Evolutionary conservation across 371 early-diverging fungal species (phyloP).

Genomic region (Apophysomyces variabilis): DNA sequence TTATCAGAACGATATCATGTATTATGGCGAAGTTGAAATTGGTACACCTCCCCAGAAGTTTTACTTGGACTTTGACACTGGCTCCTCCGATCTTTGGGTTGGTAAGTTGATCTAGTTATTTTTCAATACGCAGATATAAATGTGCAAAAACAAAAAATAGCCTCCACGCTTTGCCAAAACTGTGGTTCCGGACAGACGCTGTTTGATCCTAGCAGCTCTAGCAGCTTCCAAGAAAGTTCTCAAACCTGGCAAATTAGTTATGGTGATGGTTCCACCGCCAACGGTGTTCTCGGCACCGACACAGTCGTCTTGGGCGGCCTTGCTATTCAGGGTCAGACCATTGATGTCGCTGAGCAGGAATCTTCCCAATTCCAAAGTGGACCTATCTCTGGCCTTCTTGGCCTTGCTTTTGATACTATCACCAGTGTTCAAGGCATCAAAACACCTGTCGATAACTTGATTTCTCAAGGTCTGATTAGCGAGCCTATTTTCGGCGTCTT

Average conservation of each 20-base stretch:
- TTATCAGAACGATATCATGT: conserved; percentile 35
- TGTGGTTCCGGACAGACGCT: conserved; percentile 15
- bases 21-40: conserved; percentile 61
- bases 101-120: conserved; percentile 14
- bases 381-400: conserved; percentile 48
- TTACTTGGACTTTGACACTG: conserved; percentile 74
- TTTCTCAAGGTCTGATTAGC: conserved; percentile 44
- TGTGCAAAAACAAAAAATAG: conserved; percentile 3
- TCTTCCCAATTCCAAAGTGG: conserved; percentile 39
- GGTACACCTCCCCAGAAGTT: conserved; percentile 72
- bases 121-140: not conserved
- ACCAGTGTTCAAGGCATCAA: conserved; percentile 36
- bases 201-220: conserved; percentile 24
- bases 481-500: conserved; percentile 47
- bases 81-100: conserved; percentile 70
- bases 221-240: conserved; percentile 30
- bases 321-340: conserved; percentile 38
- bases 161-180: conserved; percentile 17
- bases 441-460: conserved; percentile 50
- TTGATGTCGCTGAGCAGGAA: conserved; percentile 41
- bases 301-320: conserved; percentile 44
- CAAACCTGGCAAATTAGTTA: conserved; percentile 42
- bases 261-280: conserved; percentile 48
- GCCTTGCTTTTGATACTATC: conserved; percentile 44
- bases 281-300: conserved; percentile 41